These are phyloP conservation scores for Pseudocercospora pini-densiflorae DNA, from an alignment of 2,329 filamentous ascomycete genomes.

Conservation along the genomic window DNA sequence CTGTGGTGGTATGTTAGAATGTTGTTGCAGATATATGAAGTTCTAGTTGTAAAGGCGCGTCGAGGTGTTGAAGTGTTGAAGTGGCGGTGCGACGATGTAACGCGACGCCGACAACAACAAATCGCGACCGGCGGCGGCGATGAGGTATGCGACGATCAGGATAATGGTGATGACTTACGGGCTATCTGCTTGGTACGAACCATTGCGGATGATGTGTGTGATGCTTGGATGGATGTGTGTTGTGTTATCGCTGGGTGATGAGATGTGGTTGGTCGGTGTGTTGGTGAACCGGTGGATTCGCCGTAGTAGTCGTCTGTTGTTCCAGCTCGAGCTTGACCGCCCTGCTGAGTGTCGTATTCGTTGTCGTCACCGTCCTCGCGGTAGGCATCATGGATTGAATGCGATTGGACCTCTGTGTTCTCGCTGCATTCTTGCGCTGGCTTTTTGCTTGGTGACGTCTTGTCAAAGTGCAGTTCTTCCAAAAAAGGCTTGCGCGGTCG, in stretches of 20 bases:
- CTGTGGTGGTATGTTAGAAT: conserved; percentile 50
- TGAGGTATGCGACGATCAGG: conserved; percentile 30
- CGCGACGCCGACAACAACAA: conserved; percentile 27
- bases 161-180: conserved; percentile 50
- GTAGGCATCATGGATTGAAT: too few species aligned
- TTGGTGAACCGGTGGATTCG: too few species aligned
- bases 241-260: conserved; percentile 28
- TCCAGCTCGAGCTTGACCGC: too few species aligned
- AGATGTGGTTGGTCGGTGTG: conserved; percentile 24
- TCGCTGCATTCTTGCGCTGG: too few species aligned
- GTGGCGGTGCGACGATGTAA: conserved; percentile 29
- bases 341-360: too few species aligned
- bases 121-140: conserved; percentile 31
- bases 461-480: too few species aligned
- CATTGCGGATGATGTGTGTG: conserved; percentile 47
- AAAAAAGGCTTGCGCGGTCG: too few species aligned
- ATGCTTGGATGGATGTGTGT: conserved; percentile 28
- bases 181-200: conserved; percentile 62
- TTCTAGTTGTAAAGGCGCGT: conserved; percentile 26
- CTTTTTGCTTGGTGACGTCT: too few species aligned
- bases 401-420: too few species aligned
- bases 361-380: too few species aligned
- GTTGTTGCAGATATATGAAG: conserved; percentile 22
- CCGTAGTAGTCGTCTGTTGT: too few species aligned
- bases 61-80: conserved; percentile 21